Base-by-base conservation (phyloP, 2,329 filamentous ascomycete genomes). In the Chlorencoelia australis region DNA sequence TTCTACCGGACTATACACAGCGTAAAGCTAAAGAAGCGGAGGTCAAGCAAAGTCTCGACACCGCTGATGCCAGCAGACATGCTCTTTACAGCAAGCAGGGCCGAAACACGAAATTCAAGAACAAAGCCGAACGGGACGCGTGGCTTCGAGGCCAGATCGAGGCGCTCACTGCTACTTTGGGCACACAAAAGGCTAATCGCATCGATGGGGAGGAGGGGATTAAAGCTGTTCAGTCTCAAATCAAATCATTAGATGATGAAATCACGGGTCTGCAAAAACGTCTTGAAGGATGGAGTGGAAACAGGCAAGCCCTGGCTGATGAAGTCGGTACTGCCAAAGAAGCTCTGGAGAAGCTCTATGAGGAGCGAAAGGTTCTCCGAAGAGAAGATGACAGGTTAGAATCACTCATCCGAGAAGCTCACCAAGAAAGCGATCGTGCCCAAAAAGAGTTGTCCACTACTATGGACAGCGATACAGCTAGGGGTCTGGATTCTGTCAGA, bases 1-100 rank as follows among this genome's bases (percentile, higher is more conserved):
- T 96, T n/a, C 63, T 80, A 9, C 91, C 93, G 0, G 69, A 82
- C 14, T 94, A 85, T 55, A 80, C 78, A 35, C 67, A 74, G 41
- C 78, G 78, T 46, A 86, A 80, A 57, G 68, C 75, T 34, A 71
- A 85, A 41, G 91, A 95, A 55, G 69, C 71, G 11, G 70, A 74
- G 11, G 66, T 84, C 18, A 80, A 79, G 51, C 68, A 79, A 37
- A 75, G 82, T 41, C 68, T 96, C 8, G 81, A 87, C 30, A 69
- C 82, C 33, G 82, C 82, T 0, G 82, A 93, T 51, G 79, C 79
- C 6, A 71, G 74, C 4, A 73, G 84, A 27, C 77, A 82, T 46
- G 79, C 88, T 24, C 71, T 98, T 6, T 85, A 94, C 54, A 84
- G 83, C 33, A 98, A 98, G 59, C 89, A 98, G 61, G 86, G 82